Evolutionary conservation across 2,329 filamentous ascomycete genomes (phyloP), one percentile per base, ranked within the genome.

Genomic region (Fusarium protoensiforme): DNA sequence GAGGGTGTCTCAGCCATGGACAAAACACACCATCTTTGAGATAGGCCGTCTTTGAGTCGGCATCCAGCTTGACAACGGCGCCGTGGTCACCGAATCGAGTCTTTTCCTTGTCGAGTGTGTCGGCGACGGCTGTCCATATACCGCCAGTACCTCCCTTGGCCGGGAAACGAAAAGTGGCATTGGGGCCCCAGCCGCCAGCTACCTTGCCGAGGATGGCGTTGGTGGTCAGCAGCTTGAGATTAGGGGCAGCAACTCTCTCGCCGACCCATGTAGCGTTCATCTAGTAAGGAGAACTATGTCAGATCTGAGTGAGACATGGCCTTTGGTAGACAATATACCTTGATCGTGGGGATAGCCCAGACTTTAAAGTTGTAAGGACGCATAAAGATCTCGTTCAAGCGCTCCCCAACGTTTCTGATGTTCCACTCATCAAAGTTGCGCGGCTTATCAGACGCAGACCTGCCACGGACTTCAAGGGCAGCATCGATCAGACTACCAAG

Each of bases 341-440:
- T 97, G 77, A 93, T 98, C 64, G 96, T 98, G 67, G 96, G 96
- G 78, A 98, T 96, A 72, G 96, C 96, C 96, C 96, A 99, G 82
- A 99, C 96, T 88, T 99, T 99, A 92, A 92, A 99, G 91, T 99
- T 99, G 90, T 99, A 99, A 64, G 96, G 96, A 79, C 96, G 90
- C 96, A 99, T 99, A 90, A 99, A 99, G 78, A 96, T 89, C 83
- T 99, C 92, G 76, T 95, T 95, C 80, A 99, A 89, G 78, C 96
- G 95, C 78, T 90, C 87, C 79, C 96, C 96, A 86, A 93, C 95
- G 87, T 93, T 97, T 80, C 96, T 92, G 78, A 98, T 83, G 81
- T 98, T 98, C 95, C 95, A 98, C 88, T 99, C 95, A 81, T 99
- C 96, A 80, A 99, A 99, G 87, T 97, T 89, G 88, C 95, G 93